Percentiles rank a stretch among this genome's conserved stretches.
phyloP scores from a whole-genome alignment of 257 asterid species.

The Striga asiatica region DNA sequence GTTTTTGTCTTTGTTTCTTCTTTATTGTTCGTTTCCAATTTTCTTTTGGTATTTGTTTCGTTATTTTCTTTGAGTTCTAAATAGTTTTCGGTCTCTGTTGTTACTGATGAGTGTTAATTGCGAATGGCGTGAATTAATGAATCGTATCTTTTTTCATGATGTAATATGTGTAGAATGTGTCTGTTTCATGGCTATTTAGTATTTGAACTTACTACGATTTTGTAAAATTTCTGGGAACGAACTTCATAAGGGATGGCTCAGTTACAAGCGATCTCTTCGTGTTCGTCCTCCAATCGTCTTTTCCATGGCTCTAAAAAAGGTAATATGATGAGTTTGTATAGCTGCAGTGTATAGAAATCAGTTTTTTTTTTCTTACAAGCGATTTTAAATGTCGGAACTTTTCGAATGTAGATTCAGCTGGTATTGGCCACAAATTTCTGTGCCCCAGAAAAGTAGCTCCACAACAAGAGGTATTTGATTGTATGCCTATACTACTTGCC shows the following conservation, averaged over 20 bases:
- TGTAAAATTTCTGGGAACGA: slow-evolving; percentile 2
- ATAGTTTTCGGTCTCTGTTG: too few species aligned
- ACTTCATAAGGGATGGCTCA: slow-evolving; percentile 39
- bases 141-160: neutral
- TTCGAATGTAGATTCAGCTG: slow-evolving; percentile 25
- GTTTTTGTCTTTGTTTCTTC: too few species aligned
- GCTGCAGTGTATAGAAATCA: neutral
- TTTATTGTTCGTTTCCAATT: too few species aligned
- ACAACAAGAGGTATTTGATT: slow-evolving; percentile 30
- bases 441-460: slow-evolving; percentile 25
- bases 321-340: slow-evolving; percentile 1
- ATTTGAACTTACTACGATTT: neutral
- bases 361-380: neutral
- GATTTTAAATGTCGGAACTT: neutral
- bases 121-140: too few species aligned
- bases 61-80: too few species aligned
- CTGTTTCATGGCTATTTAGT: neutral
- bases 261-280: slow-evolving; percentile 39
- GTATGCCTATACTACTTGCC: neutral
- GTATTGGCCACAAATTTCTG: slow-evolving; percentile 14
- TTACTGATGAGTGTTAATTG: too few species aligned
- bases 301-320: slow-evolving; percentile 33
- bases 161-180: neutral
- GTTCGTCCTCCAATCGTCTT: slow-evolving; percentile 32
- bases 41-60: too few species aligned